These are phyloP conservation scores for Solanum sparsipilum DNA, from an alignment of 257 asterid species.

Conservation along the genomic window DNA sequence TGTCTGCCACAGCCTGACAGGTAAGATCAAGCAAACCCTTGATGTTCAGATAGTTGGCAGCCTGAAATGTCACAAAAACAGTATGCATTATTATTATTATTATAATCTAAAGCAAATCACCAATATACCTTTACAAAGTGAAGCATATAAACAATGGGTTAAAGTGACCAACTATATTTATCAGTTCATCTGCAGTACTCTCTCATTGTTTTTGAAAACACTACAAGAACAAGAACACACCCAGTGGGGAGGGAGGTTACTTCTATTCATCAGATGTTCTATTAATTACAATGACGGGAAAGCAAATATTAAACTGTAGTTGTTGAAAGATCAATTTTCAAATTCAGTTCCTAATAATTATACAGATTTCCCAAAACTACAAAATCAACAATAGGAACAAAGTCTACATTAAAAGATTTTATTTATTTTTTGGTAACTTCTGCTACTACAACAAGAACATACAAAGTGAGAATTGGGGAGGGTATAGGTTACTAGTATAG, in stretches of 20 bases:
- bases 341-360: background rate
- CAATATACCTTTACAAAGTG: background rate
- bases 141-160: background rate
- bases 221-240: background rate
- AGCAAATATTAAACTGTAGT: background rate
- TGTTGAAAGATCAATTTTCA: background rate
- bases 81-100: too few relatives aligned
- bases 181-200: background rate
- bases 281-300: background rate
- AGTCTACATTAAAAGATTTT: background rate
- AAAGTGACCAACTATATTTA: background rate
- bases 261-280: background rate
- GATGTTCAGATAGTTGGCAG: conserved; percentile 67
- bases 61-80: conserved; percentile 16
- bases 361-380: background rate
- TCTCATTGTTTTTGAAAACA: background rate
- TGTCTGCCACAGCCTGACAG: conserved; percentile 54
- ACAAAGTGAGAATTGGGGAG: background rate
- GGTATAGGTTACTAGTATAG: background rate
- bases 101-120: background rate
- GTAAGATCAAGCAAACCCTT: conserved; percentile 54
- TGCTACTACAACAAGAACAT: background rate
- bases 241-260: background rate
- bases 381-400: background rate
- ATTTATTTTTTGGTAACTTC: too few relatives aligned